Conservation (phyloP, 2,329 filamentous ascomycete species). For the Talaromyces sp. region DNA sequence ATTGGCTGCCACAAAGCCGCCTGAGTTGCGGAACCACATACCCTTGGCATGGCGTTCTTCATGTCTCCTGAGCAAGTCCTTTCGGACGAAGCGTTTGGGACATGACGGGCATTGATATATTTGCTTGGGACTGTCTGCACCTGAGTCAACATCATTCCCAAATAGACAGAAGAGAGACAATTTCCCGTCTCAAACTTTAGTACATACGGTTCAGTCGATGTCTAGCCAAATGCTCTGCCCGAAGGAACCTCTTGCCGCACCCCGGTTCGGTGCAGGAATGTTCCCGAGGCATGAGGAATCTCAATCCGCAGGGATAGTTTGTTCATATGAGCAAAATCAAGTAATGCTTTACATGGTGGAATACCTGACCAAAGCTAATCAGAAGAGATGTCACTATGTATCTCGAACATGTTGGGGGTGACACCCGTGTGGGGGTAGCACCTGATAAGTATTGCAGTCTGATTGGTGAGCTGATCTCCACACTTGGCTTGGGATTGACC, state of each 20-base stretch:
- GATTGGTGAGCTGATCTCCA: background rate
- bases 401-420: background rate
- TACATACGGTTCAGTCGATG: slow-evolving; percentile 19
- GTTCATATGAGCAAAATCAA: background rate
- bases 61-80: slow-evolving; percentile 24
- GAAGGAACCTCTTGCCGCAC: slow-evolving; percentile 19
- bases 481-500: too few species aligned
- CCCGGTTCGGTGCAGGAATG: slow-evolving; percentile 18
- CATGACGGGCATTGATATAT: slow-evolving; percentile 20
- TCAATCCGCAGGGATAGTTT: background rate
- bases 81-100: slow-evolving; percentile 21
- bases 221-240: slow-evolving; percentile 18
- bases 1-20: slow-evolving; percentile 15
- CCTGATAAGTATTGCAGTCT: background rate
- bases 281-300: slow-evolving; percentile 15
- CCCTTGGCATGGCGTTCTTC: slow-evolving; percentile 25
- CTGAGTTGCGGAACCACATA: slow-evolving; percentile 25
- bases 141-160: background rate
- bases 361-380: too few species aligned
- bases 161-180: too few species aligned
- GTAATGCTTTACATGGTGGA: background rate
- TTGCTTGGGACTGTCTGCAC: slow-evolving; percentile 17
- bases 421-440: background rate
- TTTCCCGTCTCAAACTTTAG: background rate
- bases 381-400: background rate